Evolutionary conservation across 176 grass and related monocot species (phyloP).

Genomic region (Carex kokanica): DNA sequence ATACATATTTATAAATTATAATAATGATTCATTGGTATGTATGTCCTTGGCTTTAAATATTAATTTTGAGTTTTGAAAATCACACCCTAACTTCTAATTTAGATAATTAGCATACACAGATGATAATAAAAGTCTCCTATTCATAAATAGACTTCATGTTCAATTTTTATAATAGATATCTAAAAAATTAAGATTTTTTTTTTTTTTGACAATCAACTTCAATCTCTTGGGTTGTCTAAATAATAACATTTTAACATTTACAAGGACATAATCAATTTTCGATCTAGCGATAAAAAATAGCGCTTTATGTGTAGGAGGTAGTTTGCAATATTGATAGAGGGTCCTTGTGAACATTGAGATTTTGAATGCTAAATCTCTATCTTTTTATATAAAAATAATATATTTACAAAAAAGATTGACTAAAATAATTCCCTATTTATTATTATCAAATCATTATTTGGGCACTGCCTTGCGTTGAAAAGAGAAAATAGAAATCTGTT

Average conservation of each 20-base stretch:
- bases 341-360: no score
- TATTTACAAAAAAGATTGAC: not conserved
- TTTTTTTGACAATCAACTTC: not conserved
- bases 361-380: no score
- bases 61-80: not conserved
- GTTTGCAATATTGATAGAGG: no score
- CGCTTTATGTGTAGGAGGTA: no score
- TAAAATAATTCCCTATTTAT: not conserved
- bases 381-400: no score
- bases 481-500: not conserved
- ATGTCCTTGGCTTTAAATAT: not conserved
- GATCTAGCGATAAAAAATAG: no score
- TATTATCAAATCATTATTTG: not conserved
- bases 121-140: not conserved
- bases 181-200: no score
- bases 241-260: not conserved
- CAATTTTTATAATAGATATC: not conserved
- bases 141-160: not conserved
- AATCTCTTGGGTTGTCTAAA: not conserved
- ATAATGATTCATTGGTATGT: not conserved
- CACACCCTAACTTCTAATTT: not conserved
- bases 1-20: not conserved
- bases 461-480: not conserved
- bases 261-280: no score
- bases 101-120: not conserved